A percentile compares a stretch with the other conserved stretches of the same genome.
Conservation (phyloP, 352 stramenopile genomes). For the Globisporangium spinosum region DNA sequence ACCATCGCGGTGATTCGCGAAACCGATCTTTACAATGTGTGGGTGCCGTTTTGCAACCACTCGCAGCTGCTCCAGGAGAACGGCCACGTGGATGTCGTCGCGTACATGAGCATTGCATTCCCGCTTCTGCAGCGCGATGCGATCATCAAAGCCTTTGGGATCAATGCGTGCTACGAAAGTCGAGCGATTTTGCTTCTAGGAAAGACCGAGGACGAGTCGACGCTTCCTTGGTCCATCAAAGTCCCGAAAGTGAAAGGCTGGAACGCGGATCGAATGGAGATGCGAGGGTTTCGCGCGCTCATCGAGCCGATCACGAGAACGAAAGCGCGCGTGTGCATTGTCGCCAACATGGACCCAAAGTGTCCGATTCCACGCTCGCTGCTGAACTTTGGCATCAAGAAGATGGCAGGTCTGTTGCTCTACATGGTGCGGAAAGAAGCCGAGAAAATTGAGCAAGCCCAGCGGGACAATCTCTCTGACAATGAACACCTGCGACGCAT, state of each 20-base stretch:
- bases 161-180: conserved; percentile 80
- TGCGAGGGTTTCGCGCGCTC: conserved; percentile 67
- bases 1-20: conserved; percentile 79
- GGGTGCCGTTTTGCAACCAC: conserved; percentile 74
- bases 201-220: conserved; percentile 42
- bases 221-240: conserved; percentile 26
- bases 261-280: conserved; percentile 69
- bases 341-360: conserved; percentile 77
- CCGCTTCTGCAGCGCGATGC: conserved; percentile 69
- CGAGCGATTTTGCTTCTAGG: conserved; percentile 66
- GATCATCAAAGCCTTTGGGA: conserved; percentile 64
- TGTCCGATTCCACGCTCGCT: conserved; percentile 64
- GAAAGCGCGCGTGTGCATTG: conserved; percentile 65
- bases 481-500: conserved; percentile 67
- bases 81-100: conserved; percentile 51
- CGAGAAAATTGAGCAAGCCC: conserved; percentile 69
- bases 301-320: conserved; percentile 73
- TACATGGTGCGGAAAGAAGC: conserved; percentile 76
- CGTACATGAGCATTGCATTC: conserved; percentile 70
- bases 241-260: conserved; percentile 61
- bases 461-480: conserved; percentile 30
- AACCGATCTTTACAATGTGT: conserved; percentile 70
- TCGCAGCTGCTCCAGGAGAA: conserved; percentile 53
- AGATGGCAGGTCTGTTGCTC: conserved; percentile 70
- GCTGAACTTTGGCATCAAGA: conserved; percentile 84